phyloP scores from a whole-genome alignment of 1,284 basidiomycete species.

The Ceratobasidium sp. region DNA sequence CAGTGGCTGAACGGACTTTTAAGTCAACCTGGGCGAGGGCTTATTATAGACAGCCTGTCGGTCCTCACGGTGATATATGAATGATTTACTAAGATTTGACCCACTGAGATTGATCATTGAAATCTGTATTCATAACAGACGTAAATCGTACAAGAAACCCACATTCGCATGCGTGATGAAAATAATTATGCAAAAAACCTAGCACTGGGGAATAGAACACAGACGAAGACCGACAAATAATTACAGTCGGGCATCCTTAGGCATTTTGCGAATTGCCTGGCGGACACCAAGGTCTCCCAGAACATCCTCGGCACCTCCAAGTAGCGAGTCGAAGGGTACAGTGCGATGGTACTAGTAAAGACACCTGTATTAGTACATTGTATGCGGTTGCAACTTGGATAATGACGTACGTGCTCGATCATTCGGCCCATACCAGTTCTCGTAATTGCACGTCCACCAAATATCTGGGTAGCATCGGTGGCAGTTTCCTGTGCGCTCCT shows the following conservation, averaged over 20 bases:
- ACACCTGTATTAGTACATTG: constrained; percentile 25
- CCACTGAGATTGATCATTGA: no score
- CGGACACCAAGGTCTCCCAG: constrained; percentile 72
- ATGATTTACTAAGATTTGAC: constrained; percentile 9
- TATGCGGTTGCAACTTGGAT: constrained; percentile 1
- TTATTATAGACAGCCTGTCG: no score
- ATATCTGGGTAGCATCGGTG: constrained; percentile 79
- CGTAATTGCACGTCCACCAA: constrained; percentile 81
- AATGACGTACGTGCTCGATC: constrained; percentile 66
- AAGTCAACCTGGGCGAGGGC: no score
- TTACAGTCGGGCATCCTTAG: constrained; percentile 48
- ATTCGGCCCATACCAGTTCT: constrained; percentile 72
- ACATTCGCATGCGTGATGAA: constrained; percentile 5
- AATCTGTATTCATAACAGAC: constrained; percentile 25
- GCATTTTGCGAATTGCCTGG: constrained; percentile 69
- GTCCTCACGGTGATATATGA: neutral
- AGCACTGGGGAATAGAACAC: neutral
- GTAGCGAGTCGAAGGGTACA: constrained; percentile 68
- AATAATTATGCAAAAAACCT: constrained; percentile 22
- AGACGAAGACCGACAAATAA: neutral
- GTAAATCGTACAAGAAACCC: constrained; percentile 21
- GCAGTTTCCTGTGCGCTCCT: constrained; percentile 74
- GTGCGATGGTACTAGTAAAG: constrained; percentile 64
- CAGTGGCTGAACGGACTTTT: neutral
- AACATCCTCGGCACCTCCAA: constrained; percentile 76